phyloP scores from a whole-genome alignment of 23 red algal genomes.

The Gracilariopsis chorda region DNA sequence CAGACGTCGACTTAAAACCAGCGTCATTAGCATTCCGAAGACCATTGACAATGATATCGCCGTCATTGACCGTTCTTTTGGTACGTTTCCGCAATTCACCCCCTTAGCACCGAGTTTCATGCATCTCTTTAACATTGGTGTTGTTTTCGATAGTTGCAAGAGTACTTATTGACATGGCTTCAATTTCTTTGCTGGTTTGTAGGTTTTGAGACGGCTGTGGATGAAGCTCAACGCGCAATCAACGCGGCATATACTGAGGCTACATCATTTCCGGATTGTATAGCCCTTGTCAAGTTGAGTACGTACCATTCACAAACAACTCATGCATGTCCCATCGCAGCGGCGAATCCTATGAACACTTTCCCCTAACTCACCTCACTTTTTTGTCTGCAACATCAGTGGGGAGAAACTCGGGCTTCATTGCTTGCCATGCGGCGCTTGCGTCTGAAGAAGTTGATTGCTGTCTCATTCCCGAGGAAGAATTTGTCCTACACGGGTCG shows the following conservation, averaged over 20 bases:
- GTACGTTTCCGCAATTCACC: slow-evolving; percentile 21
- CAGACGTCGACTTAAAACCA: slow-evolving; percentile 52
- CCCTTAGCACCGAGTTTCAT: too few relatives aligned
- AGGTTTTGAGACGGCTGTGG: slow-evolving; percentile 93
- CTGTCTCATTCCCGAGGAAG: slow-evolving; percentile 89
- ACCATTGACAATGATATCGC: slow-evolving; percentile 98
- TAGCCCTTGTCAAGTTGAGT: slow-evolving; percentile 91
- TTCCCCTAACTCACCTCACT: not conserved
- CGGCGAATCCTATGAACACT: too few relatives aligned
- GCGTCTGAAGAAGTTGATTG: slow-evolving; percentile 85
- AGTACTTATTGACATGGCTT: not conserved
- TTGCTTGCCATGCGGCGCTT: slow-evolving; percentile 76
- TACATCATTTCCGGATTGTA: slow-evolving; percentile 71
- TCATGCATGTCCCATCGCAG: too few relatives aligned
- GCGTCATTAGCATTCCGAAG: slow-evolving; percentile 86
- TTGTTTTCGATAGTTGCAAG: not conserved
- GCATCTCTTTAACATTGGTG: not conserved
- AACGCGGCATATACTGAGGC: slow-evolving; percentile 88
- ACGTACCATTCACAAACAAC: not conserved
- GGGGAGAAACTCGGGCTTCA: slow-evolving; percentile 93
- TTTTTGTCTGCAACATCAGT: not conserved
- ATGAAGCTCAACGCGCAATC: slow-evolving; percentile 91
- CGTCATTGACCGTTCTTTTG: slow-evolving; percentile 80
- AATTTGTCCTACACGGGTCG: slow-evolving; percentile 69
- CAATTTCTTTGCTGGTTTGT: not conserved